A percentile compares a stretch with the other conserved stretches of the same genome.
These are phyloP conservation scores for Penicillium decumbens DNA, from an alignment of 2,329 filamentous ascomycete species.

Conservation along the genomic window DNA sequence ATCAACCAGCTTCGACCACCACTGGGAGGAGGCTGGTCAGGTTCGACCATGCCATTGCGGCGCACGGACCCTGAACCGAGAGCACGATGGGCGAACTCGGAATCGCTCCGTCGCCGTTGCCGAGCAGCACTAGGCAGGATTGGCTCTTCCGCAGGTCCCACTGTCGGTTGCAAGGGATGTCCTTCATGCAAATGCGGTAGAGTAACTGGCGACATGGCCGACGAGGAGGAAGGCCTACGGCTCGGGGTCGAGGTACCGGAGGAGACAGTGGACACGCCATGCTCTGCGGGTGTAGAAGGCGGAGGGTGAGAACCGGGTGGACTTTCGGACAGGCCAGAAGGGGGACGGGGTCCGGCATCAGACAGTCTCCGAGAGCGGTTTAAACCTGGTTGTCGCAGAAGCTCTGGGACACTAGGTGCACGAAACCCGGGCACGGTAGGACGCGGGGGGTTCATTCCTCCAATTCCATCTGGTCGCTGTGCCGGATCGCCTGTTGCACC, in stretches of 20 bases:
- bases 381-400: constrained; percentile 49
- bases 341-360: constrained; percentile 29
- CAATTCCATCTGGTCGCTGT: constrained; percentile 52
- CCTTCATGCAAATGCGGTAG: constrained; percentile 41
- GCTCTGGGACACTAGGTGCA: constrained; percentile 49
- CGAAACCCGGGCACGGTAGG: constrained; percentile 52
- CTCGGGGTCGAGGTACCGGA: constrained; percentile 51
- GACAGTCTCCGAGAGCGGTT: constrained; percentile 31
- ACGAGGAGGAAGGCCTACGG: constrained; percentile 47
- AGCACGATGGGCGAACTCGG: constrained; percentile 54
- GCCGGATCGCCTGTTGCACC: constrained; percentile 49
- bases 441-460: constrained; percentile 49
- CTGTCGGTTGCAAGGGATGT: constrained; percentile 32
- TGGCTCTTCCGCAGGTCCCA: constrained; percentile 42
- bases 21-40: constrained; percentile 47
- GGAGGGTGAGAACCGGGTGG: constrained; percentile 57
- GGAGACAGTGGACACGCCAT: constrained; percentile 51
- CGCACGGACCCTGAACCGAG: constrained; percentile 59
- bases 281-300: constrained; percentile 60
- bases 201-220: constrained; percentile 37
- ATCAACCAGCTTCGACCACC: constrained; percentile 65
- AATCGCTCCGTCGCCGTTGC: constrained; percentile 56
- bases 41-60: constrained; percentile 61
- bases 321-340: constrained; percentile 50
- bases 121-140: constrained; percentile 42